These are phyloP conservation scores for Clarireedia monteithiana DNA, from an alignment of 2,329 filamentous ascomycete species.

Conservation along the genomic window DNA sequence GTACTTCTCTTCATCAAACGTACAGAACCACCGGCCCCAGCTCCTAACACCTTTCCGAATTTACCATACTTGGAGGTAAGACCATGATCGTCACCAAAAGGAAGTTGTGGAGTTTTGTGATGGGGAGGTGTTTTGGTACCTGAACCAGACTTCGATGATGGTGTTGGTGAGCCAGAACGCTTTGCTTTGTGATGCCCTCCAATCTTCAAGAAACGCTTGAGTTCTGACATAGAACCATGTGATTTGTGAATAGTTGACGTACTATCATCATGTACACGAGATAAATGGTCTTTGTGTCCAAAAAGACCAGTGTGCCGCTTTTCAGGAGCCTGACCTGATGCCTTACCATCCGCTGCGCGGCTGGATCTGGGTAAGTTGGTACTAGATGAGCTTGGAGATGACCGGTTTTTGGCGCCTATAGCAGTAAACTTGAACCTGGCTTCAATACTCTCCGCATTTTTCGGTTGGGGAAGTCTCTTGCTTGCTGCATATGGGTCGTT, in stretches of 20 bases:
- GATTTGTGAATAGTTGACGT: constrained; percentile 41
- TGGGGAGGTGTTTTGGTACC: constrained; percentile 41
- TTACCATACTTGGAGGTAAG: constrained; percentile 90
- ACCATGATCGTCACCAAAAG: constrained; percentile 91
- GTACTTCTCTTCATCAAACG: constrained; percentile 88
- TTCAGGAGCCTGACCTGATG: constrained; percentile 36
- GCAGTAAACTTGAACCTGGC: constrained; percentile 69
- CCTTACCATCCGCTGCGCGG: constrained; percentile 32
- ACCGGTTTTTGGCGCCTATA: constrained; percentile 61
- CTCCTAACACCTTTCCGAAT: constrained; percentile 86
- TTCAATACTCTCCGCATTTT: constrained; percentile 61
- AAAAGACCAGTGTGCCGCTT: constrained; percentile 44
- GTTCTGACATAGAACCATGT: constrained; percentile 82
- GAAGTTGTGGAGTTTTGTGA: constrained; percentile 55
- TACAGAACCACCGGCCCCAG: constrained; percentile 90
- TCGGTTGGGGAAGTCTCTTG: constrained; percentile 63
- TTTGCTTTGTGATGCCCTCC: constrained; percentile 61
- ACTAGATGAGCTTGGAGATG: constrained; percentile 46
- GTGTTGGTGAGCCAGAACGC: constrained; percentile 55
- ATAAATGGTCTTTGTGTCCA: constrained; percentile 36
- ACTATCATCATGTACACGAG: constrained; percentile 39
- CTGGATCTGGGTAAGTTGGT: constrained; percentile 39
- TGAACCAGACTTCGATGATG: constrained; percentile 38
- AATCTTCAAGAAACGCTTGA: constrained; percentile 94
- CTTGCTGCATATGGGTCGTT: constrained; percentile 85